Evolutionary conservation across 768 basidiomycete genomes (phyloP), one percentile per base, ranked within the genome.

Genomic region (Lentinula sp.): DNA sequence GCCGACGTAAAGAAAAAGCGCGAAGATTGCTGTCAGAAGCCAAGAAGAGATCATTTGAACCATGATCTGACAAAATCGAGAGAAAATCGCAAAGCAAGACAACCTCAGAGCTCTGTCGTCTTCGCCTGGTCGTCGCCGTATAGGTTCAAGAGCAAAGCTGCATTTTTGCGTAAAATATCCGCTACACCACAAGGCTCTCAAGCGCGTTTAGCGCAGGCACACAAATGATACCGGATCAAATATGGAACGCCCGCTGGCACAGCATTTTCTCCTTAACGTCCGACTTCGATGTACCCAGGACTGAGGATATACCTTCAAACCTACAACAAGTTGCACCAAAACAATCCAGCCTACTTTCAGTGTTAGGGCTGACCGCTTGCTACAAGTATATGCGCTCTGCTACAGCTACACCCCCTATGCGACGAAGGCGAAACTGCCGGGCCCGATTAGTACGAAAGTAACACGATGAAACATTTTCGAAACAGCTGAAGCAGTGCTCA

Each of bases 221-320:
- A 54, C 53, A 54, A 37, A 54, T 54, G 53, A 54, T 41, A 36
- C 53, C 53, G 53, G 53, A 54, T 54, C 53, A 54, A 3, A 52
- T 4, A 48, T 48, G 46, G 20, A 28, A 20, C 46, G 46, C 46
- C 18, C n/a, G 46, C 18, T 23, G 9, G 46, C 46, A 48, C 46
- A 18, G 46, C 46, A 8, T 16, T 43, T 43, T 43, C 16, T 28
- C 28, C 28, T n/a, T 7, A n/a, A n/a, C 15, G 15, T 43, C 6
- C 42, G 6, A n/a, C 42, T 7, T 16, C 6, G 42, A 16, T 7
- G 15, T 2, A 43, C 42, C 13, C 15, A 39, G 13, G 37, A 9
- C 37, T 4, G 28, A 28, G 28, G 28, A 28, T 28, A 28, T 28
- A 28, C 28, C 28, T 28, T 28, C 4, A 3, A 28, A 28, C 28